These are phyloP conservation scores for Ephemerocybe angulata DNA, from an alignment of 768 basidiomycete genomes.

Conservation along the genomic window DNA sequence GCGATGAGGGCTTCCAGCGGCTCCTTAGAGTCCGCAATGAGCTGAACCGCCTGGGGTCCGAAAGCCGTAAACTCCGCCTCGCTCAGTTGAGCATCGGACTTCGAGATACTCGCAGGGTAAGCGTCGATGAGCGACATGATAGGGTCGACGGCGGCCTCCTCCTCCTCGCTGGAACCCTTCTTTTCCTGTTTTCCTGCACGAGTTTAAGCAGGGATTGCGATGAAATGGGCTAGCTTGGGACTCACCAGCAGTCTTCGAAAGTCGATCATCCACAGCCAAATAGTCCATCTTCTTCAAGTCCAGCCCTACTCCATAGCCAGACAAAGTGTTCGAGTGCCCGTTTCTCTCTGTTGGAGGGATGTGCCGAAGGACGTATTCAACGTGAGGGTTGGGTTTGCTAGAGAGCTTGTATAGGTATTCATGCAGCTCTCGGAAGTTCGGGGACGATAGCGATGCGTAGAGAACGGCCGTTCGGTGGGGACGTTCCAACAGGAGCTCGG, in stretches of 20 bases:
- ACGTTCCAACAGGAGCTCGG: conserved; percentile 36
- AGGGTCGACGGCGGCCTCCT: conserved; percentile 28
- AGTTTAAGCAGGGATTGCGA: too few species aligned
- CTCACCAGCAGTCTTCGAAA: conserved; percentile 26
- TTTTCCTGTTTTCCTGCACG: conserved; percentile 7
- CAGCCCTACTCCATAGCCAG: conserved; percentile 89
- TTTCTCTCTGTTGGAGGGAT: conserved; percentile 36
- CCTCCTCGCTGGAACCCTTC: conserved; percentile 21
- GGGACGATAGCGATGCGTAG: conserved; percentile 65
- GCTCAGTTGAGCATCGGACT: conserved; percentile 35
- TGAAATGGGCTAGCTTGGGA: too few species aligned
- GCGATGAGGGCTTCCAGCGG: conserved; percentile 57
- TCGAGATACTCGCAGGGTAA: conserved; percentile 36
- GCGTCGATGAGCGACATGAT: conserved; percentile 37
- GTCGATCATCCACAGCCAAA: conserved; percentile 85
- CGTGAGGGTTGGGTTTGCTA: conserved; percentile 37
- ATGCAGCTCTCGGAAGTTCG: conserved; percentile 71
- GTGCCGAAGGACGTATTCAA: conserved; percentile 78
- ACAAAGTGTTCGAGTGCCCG: conserved; percentile 36
- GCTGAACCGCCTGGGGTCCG: conserved; percentile 69
- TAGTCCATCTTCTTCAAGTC: conserved; percentile 98
- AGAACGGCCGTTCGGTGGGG: conserved; percentile 69
- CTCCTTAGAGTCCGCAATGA: conserved; percentile 58
- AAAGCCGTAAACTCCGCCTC: conserved; percentile 59
- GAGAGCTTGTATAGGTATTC: conserved; percentile 54